Evolutionary conservation across 352 stramenopile genomes (phyloP).

Genomic region (Phytophthora syringae): DNA sequence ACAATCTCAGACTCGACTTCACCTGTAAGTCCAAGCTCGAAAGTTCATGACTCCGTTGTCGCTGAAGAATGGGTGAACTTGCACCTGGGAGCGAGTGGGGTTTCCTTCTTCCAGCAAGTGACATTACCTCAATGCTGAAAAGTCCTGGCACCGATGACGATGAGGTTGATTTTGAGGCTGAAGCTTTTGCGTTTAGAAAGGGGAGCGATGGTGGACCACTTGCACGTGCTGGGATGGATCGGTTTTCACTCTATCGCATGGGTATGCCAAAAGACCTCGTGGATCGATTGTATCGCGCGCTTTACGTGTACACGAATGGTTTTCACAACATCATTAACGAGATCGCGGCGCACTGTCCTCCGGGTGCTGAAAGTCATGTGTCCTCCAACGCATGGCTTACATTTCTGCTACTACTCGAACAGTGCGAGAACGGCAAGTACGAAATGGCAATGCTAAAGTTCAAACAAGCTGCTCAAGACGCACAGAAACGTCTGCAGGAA

Average conservation of each 20-base stretch:
- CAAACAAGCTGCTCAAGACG: constrained; percentile 69
- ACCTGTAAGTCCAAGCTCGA: constrained; percentile 25
- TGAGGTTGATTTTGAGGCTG: constrained; percentile 45
- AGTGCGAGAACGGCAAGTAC: constrained; percentile 84
- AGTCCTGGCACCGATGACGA: constrained; percentile 37
- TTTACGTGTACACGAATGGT: constrained; percentile 88
- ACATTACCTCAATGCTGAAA: constrained; percentile 56
- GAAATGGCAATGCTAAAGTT: constrained; percentile 90
- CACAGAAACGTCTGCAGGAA: constrained; percentile 59
- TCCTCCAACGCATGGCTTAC: constrained; percentile 82
- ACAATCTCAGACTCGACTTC: constrained; percentile 3
- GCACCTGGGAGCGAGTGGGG: constrained; percentile 62
- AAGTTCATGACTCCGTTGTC: constrained; percentile 69
- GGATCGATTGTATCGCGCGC: constrained; percentile 76
- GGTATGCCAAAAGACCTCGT: constrained; percentile 83
- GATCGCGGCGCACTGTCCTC: constrained; percentile 73
- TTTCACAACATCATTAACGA: constrained; percentile 89
- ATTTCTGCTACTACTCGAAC: constrained; percentile 77
- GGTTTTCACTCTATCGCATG: constrained; percentile 69
- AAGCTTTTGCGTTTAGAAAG: constrained; percentile 58
- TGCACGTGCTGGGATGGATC: constrained; percentile 71
- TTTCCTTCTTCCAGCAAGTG: constrained; percentile 58
- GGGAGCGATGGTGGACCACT: constrained; percentile 47
- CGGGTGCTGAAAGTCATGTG: constrained; percentile 73
- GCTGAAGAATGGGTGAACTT: constrained; percentile 86